Percentiles rank a stretch among this genome's conserved stretches.
Conservation (phyloP, 441 rosid species). For the Euphorbia schlechtendalii region DNA sequence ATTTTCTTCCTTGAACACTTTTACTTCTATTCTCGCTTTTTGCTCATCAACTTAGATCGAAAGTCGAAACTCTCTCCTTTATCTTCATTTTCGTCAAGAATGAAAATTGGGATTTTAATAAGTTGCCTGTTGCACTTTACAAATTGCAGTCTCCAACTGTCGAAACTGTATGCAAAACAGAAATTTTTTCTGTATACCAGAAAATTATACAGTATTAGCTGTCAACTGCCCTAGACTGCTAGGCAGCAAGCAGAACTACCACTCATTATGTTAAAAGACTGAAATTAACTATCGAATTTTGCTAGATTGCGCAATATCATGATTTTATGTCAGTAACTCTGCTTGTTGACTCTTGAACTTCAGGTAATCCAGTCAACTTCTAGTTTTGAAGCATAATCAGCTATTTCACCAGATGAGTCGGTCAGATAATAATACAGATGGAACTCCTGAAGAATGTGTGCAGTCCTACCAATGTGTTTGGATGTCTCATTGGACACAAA, state of each 20-base stretch:
- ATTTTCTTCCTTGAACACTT: not conserved
- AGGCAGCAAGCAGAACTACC: not conserved
- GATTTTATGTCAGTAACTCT: slow-evolving; percentile 7
- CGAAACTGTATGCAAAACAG: not conserved
- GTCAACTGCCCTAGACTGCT: not conserved
- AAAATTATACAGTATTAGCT: not conserved
- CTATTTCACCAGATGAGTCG: slow-evolving; percentile 19
- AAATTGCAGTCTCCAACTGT: not conserved
- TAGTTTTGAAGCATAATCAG: slow-evolving; percentile 5
- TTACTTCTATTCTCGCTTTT: not conserved
- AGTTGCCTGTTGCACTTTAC: not conserved
- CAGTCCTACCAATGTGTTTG: slow-evolving; percentile 33
- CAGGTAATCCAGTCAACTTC: slow-evolving; percentile 23
- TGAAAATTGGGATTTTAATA: no score
- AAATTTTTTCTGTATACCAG: not conserved
- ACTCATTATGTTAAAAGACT: not conserved
- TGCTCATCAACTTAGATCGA: not conserved
- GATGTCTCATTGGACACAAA: slow-evolving; percentile 46
- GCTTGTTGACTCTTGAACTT: slow-evolving; percentile 8
- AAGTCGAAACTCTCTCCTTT: not conserved
- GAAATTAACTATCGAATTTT: not conserved
- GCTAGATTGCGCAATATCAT: not conserved
- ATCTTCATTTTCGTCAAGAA: not conserved
- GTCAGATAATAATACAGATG: slow-evolving; percentile 23
- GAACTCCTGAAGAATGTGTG: slow-evolving; percentile 21